Percentiles rank a stretch among this genome's conserved stretches.
Evolutionary conservation across 176 grass and related monocot species (phyloP).

Genomic region (sorghum (Sorghum bicolor)): Sorghum_bicolor_NCBIv3 NC_012874.2:64098001-64098500

Average conservation of each 20-base stretch:
- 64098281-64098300: not conserved
- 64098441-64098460: too few species aligned
- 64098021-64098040: too few species aligned
- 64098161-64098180: slow-evolving; percentile 15
- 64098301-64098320: not conserved
- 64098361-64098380: slow-evolving; percentile 15
- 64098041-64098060: slow-evolving; percentile 34
- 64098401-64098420: slow-evolving; percentile 20
- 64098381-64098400: not conserved
- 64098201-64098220: not conserved
- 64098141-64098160: slow-evolving; percentile 31
- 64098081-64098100: slow-evolving; percentile 16
- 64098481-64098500: not conserved
- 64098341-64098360: slow-evolving; percentile 17
- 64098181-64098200: slow-evolving; percentile 20
- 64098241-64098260: too few species aligned
- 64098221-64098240: too few species aligned
- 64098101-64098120: not conserved
- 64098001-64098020: too few species aligned
- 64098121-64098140: slow-evolving; percentile 47
- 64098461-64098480: not conserved
- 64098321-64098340: slow-evolving; percentile 24
- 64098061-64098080: slow-evolving; percentile 29
- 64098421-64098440: not conserved
- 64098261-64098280: too few species aligned